Conservation (phyloP, 805 yeast species). For the Lipomyces spencermartinsiae region DNA sequence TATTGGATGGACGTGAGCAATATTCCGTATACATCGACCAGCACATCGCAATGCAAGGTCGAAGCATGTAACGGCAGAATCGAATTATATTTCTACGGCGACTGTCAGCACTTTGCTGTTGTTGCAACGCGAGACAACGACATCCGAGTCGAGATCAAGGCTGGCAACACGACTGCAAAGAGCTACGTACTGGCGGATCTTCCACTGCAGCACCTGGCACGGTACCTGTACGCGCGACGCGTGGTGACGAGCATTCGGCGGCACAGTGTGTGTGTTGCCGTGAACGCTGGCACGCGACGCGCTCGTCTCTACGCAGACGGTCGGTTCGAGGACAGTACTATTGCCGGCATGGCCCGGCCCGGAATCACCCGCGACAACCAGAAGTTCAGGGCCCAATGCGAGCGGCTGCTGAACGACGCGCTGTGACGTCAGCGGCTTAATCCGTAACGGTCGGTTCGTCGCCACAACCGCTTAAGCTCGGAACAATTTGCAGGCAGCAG, state of each 20-base stretch:
- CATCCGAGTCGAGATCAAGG: not conserved
- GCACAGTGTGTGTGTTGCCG: conserved; percentile 8
- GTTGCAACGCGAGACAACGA: not conserved
- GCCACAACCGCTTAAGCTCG: not conserved
- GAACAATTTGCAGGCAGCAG: not conserved
- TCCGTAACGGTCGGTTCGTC: not conserved
- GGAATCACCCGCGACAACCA: not conserved
- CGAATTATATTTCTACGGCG: conserved; percentile 2
- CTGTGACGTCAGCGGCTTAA: conserved; percentile 7
- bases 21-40: conserved; percentile 3
- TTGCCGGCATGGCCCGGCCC: not conserved
- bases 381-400: conserved; percentile 7
- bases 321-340: conserved; percentile 8
- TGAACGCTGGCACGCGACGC: conserved; percentile 13
- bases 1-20: conserved; percentile 8
- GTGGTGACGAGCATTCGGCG: conserved; percentile 13
- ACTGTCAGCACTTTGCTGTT: not conserved
- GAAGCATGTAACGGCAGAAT: conserved; percentile 7
- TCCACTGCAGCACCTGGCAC: conserved; percentile 13
- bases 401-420: conserved; percentile 3
- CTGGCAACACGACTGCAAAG: not conserved
- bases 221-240: conserved; percentile 11
- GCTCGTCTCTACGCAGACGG: conserved; percentile 19
- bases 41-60: conserved; percentile 12
- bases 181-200: conserved; percentile 13